Percentiles rank a stretch among this genome's conserved stretches.
phyloP scores from a whole-genome alignment of 352 stramenopile species.

The Plasmopara muralis region DNA sequence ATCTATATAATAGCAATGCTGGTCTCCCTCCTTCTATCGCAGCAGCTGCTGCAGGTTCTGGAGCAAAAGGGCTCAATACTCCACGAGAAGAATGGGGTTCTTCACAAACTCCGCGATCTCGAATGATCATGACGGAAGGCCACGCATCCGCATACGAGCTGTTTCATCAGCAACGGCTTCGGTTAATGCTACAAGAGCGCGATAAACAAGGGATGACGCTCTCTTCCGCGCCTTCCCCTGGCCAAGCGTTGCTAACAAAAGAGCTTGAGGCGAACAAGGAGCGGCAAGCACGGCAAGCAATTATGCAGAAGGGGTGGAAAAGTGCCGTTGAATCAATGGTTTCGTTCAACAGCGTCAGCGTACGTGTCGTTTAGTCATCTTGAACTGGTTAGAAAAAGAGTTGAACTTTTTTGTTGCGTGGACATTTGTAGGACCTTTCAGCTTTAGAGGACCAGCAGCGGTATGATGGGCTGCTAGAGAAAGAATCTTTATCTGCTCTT shows the following conservation, averaged over 20 bases:
- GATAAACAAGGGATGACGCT: slow-evolving; percentile 75
- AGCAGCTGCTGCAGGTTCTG: slow-evolving; percentile 21
- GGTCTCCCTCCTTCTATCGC: slow-evolving; percentile 37
- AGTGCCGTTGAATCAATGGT: slow-evolving; percentile 80
- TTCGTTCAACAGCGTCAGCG: slow-evolving; percentile 52
- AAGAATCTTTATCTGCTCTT: slow-evolving; percentile 50
- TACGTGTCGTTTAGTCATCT: slow-evolving; percentile 8
- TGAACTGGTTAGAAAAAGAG: slow-evolving; percentile 2
- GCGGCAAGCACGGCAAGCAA: slow-evolving; percentile 77
- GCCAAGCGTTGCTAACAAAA: slow-evolving; percentile 83
- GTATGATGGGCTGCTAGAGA: slow-evolving; percentile 57
- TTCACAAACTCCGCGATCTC: slow-evolving; percentile 74
- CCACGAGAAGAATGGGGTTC: slow-evolving; percentile 83
- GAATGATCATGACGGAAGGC: slow-evolving; percentile 75
- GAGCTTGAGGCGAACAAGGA: slow-evolving; percentile 86
- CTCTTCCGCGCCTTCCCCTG: slow-evolving; percentile 68
- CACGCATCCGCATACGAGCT: slow-evolving; percentile 81
- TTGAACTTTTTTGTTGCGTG: slow-evolving; percentile 7
- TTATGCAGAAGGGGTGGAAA: slow-evolving; percentile 88
- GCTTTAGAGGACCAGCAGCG: slow-evolving; percentile 50
- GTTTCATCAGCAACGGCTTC: slow-evolving; percentile 80
- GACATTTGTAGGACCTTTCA: slow-evolving; percentile 32
- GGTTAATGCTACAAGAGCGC: slow-evolving; percentile 79
- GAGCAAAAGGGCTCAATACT: slow-evolving; percentile 51
- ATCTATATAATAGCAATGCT: slow-evolving; percentile 15